A percentile compares a stretch with the other conserved stretches of the same genome.
Conservation (phyloP, 2,329 filamentous ascomycete species). For the Hymenoscyphus scutula region DNA sequence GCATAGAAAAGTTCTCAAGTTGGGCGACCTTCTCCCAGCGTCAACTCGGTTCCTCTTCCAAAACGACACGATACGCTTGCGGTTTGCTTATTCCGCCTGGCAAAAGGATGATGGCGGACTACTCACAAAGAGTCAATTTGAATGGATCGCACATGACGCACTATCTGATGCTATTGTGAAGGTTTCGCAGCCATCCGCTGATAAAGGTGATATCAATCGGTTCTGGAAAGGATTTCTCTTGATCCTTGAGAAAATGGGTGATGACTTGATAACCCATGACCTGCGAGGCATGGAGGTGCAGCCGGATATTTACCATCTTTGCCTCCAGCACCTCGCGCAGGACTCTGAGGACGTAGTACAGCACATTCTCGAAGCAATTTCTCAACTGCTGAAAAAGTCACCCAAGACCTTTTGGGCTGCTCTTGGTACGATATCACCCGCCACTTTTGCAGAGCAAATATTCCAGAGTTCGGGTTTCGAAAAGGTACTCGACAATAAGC, state of each 20-base stretch:
- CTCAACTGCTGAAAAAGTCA: constrained; percentile 69
- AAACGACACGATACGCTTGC: constrained; percentile 57
- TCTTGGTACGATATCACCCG: constrained; percentile 76
- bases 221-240: constrained; percentile 79
- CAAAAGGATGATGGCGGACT: constrained; percentile 62
- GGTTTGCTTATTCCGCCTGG: constrained; percentile 69
- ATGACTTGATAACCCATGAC: constrained; percentile 72
- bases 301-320: constrained; percentile 65
- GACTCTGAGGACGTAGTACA: constrained; percentile 59
- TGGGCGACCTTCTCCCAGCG: constrained; percentile 73
- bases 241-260: constrained; percentile 71
- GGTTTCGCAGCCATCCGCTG: constrained; percentile 53
- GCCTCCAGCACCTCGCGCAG: constrained; percentile 52
- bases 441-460: constrained; percentile 78
- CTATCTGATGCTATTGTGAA: constrained; percentile 64
- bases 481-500: constrained; percentile 58
- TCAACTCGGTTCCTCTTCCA: constrained; percentile 85
- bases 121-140: constrained; percentile 67
- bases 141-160: constrained; percentile 79
- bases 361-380: constrained; percentile 68
- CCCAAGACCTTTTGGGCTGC: constrained; percentile 84
- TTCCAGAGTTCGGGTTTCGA: constrained; percentile 69
- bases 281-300: constrained; percentile 77
- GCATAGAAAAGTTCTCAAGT: constrained; percentile 72
- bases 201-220: constrained; percentile 54